Base-by-base conservation (phyloP, 1,139 yeast genomes). In the Yamadazyma sp. region DNA sequence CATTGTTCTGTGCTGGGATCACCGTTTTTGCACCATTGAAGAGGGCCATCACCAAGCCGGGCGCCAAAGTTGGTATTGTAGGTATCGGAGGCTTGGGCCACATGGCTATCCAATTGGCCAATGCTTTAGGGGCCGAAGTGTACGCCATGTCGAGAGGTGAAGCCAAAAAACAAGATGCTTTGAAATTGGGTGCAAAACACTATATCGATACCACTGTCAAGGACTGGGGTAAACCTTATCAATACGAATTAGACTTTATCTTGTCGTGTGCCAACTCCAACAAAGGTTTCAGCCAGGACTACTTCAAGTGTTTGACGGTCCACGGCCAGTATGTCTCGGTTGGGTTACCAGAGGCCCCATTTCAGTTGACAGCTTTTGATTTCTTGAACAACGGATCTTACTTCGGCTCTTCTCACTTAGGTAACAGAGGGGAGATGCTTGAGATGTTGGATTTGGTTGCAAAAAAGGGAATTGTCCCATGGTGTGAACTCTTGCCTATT, bases 1-100 rank as follows among this genome's bases (percentile, higher is more conserved):
- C 85, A 16, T 63, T 80, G 56, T 61, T 81, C 60, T 81, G 86
- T 61, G 85, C 81, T 31, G 86, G 86, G 42, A 64, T 79, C 51
- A 80, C 86, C 16, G 77, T 73, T 4, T 79, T 62, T 61, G 67
- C 79, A n/a, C 86, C 86, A 27, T 55, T 80, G 44, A 62, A 59
- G 39, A 57, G 69, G 53, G 56, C 59, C 44, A 50, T 62, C 24
- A 49, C 57, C 41, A 56, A 52, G 29, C 54, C 56, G 20, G 61
- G 53, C 32, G 56, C 56, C 25, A 58, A 58, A 42, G 70, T 69
- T 44, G 79, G 77, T 38, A 59, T 73, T 39, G 61, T 64, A 34
- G 73, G 73, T 37, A 70, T 66, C 47, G 73, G 72, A 46, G 72
- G 71, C 10, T 61, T 66, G 49, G 73, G 71, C 18, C 72, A 64